Evolutionary conservation across 331 rosid genomes (phyloP), one percentile per base, ranked within the genome.

Genomic region (Arachis monticola): DNA sequence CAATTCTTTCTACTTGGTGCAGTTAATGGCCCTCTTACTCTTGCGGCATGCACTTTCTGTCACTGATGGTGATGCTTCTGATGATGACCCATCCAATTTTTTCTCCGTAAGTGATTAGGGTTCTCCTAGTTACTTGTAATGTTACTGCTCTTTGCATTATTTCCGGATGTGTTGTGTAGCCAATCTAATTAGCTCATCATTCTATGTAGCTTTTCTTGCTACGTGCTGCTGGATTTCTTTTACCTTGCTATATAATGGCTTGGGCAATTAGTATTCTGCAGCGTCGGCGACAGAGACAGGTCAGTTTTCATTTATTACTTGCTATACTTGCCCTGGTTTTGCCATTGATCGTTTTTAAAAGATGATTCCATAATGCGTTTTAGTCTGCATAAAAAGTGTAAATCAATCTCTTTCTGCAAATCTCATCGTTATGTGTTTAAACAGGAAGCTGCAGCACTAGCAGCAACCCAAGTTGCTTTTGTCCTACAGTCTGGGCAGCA

Each of bases 171-270:
- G 3, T 57, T 6, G 42, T 72, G 45, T 9, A 45, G 60, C 66
- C 47, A 57, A 53, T 68, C 73, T 84, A 60, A 83, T 76, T 12
- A 80, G 46, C 35, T n/a, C 50, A 57, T 55, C 56, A 48, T 53
- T 72, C 55, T 66, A 14, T 57, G 77, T 85, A 94, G 99, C 89
- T 94, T 68, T 91, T 92, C 90, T 83, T 94, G 86, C 97, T 94
- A 70, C 88, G 96, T 12, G 97, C 95, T 17, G 97, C 96, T 83
- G 95, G 99, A 30, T 94, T 92, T 90, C 91, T 94, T 57, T 84
- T 94, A 77, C 99, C 99, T 72, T 94, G 96, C 85, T 93, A 93
- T 80, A 89, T 93, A 9, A 93, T 93, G 97, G 97, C 98, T 70
- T 93, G 98, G 90, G 98, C 97, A 72, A 86, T 94, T 82, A 90